Conservation (phyloP, 1,139 yeast species). For the Blastobotrys illinoisensis region DNA sequence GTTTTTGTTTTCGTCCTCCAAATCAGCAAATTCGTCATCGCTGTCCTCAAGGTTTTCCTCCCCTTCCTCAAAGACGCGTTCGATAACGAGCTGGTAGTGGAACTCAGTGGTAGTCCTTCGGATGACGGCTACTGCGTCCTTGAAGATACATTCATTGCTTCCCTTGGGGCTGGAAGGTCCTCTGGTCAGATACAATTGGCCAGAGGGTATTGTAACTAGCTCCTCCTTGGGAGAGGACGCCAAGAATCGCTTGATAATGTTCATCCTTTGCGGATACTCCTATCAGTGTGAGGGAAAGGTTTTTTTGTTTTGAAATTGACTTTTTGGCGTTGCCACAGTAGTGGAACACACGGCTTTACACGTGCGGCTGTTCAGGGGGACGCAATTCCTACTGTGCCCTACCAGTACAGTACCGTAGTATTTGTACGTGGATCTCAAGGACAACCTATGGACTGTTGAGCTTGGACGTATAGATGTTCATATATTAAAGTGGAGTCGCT, state of each 20-base stretch:
- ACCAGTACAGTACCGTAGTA: no score
- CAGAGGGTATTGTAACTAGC: conserved; percentile 68
- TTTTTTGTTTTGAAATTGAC: background rate
- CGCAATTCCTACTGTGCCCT: no score
- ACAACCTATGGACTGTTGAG: background rate
- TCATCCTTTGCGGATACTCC: conserved; percentile 46
- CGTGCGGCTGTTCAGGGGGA: background rate
- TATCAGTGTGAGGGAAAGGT: background rate
- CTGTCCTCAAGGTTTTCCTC: conserved; percentile 52
- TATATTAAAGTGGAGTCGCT: background rate
- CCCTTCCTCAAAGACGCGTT: conserved; percentile 63
- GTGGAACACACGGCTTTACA: background rate
- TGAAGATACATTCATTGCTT: conserved; percentile 71
- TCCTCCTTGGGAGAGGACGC: conserved; percentile 61
- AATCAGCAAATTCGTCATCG: conserved; percentile 51
- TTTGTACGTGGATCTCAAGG: background rate
- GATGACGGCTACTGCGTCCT: conserved; percentile 72
- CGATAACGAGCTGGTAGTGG: conserved; percentile 66
- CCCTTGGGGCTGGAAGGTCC: conserved; percentile 81
- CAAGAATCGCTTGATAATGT: conserved; percentile 67
- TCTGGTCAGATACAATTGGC: conserved; percentile 69
- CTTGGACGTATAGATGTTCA: background rate
- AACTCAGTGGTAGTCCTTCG: conserved; percentile 62
- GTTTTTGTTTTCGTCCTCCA: conserved; percentile 46
- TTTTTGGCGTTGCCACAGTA: background rate